Conservation (phyloP, 2,329 filamentous ascomycete genomes). For the Colletotrichum lentis region DNA sequence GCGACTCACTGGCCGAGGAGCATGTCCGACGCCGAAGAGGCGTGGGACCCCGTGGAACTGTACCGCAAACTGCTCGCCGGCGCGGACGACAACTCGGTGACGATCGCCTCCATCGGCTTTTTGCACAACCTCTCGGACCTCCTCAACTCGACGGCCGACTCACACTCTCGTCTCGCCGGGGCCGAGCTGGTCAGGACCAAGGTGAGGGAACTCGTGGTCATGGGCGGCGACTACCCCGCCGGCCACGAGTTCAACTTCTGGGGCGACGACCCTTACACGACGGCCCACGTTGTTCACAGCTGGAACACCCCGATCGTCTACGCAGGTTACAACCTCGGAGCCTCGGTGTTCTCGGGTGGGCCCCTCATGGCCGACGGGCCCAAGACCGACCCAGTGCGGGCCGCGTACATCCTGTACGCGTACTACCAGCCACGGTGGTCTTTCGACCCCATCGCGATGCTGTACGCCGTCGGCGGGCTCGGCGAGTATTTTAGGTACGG, state of each 20-base stretch:
- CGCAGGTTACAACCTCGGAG: conserved; percentile 55
- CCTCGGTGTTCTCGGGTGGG: conserved; percentile 51
- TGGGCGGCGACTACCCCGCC: conserved; percentile 60
- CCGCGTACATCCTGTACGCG: conserved; percentile 53
- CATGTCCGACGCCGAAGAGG: conserved; percentile 47
- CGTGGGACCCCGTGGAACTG: conserved; percentile 53
- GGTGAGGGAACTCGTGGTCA: conserved; percentile 59
- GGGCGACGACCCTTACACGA: conserved; percentile 47
- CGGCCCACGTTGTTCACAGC: conserved; percentile 55
- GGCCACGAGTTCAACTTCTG: conserved; percentile 61
- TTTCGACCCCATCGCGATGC: conserved; percentile 54
- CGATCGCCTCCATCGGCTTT: conserved; percentile 56
- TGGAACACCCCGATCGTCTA: conserved; percentile 55
- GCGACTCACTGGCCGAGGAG: conserved; percentile 53
- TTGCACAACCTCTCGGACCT: conserved; percentile 57
- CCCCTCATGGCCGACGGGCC: conserved; percentile 47
- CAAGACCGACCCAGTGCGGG: conserved; percentile 47
- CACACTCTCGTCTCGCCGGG: conserved; percentile 50
- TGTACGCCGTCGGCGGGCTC: conserved; percentile 51
- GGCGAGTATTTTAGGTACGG: conserved; percentile 48
- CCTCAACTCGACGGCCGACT: conserved; percentile 55
- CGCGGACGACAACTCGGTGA: conserved; percentile 53
- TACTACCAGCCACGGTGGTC: conserved; percentile 47
- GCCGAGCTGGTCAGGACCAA: conserved; percentile 53
- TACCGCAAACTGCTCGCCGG: conserved; percentile 55